These are phyloP conservation scores for Collybia nuda DNA, from an alignment of 768 basidiomycete genomes.

Conservation along the genomic window DNA sequence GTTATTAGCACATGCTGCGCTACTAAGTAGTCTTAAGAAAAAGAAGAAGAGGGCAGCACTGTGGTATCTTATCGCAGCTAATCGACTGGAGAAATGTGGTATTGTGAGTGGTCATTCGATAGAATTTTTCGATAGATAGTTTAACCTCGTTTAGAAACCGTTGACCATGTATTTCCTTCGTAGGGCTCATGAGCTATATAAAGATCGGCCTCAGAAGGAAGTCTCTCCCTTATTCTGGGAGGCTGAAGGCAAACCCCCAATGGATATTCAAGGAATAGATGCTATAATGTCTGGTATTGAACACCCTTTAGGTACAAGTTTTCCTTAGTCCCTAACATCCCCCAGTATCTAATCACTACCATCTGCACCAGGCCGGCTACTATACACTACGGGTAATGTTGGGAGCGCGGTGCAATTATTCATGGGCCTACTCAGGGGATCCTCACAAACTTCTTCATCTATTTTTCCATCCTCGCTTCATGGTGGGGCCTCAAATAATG, in stretches of 20 bases:
- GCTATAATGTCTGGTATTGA: slow-evolving; percentile 73
- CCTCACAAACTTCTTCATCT: slow-evolving; percentile 7
- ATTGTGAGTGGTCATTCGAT: slow-evolving; percentile 53
- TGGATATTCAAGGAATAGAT: slow-evolving; percentile 48
- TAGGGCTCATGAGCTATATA: slow-evolving; percentile 66
- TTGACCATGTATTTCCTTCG: slow-evolving; percentile 81
- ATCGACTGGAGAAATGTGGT: slow-evolving; percentile 78
- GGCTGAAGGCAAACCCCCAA: slow-evolving; percentile 52
- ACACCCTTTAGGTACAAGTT: slow-evolving; percentile 66
- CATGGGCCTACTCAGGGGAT: slow-evolving; percentile 62
- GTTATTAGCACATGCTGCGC: slow-evolving; percentile 79
- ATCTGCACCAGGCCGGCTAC: slow-evolving; percentile 64
- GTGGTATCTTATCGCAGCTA: slow-evolving; percentile 80
- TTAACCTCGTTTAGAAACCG: slow-evolving; percentile 59
- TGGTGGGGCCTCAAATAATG: slow-evolving; percentile 16
- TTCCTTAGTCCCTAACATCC: not conserved
- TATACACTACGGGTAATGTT: slow-evolving; percentile 90
- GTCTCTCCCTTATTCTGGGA: slow-evolving; percentile 85
- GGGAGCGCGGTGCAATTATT: slow-evolving; percentile 77
- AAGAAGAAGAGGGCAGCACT: slow-evolving; percentile 66
- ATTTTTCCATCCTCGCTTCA: slow-evolving; percentile 6
- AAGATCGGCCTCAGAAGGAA: slow-evolving; percentile 45
- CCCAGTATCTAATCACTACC: not conserved
- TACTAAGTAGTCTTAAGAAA: slow-evolving; percentile 59
- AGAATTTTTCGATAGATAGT: not conserved